A percentile compares a stretch with the other conserved stretches of the same genome.
phyloP scores from a whole-genome alignment of 78 protist genomes.

The Dictyostelium capitatum region DNA sequence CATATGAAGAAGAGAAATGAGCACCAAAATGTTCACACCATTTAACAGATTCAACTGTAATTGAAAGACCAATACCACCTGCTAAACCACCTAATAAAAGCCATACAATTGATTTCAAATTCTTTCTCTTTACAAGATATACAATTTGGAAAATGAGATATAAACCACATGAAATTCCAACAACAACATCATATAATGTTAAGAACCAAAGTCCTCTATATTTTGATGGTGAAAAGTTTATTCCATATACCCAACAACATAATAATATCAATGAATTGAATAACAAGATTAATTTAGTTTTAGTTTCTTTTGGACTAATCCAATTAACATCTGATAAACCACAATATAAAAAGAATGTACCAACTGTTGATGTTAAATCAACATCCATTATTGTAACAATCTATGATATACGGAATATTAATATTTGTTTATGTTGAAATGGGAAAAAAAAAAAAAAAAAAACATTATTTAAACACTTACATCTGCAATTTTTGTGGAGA shows the following conservation, averaged over 20 bases:
- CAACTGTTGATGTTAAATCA: conserved; percentile 27
- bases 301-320: conserved; percentile 6
- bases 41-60: neutral
- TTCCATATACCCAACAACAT: neutral
- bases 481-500: neutral
- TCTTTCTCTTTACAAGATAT: neutral
- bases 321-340: conserved; percentile 11
- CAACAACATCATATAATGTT: conserved; percentile 4
- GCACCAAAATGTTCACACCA: conserved; percentile 29
- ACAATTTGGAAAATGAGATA: conserved; percentile 6
- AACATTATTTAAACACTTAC: neutral
- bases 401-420: neutral
- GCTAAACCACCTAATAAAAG: neutral
- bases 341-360: conserved; percentile 21
- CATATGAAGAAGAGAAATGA: neutral
- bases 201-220: neutral
- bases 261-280: neutral
- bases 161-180: neutral
- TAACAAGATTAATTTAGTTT: neutral
- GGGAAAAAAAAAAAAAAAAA: neutral
- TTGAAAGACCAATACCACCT: conserved; percentile 18
- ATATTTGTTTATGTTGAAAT: neutral
- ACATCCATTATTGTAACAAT: conserved; percentile 16
- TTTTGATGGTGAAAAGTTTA: neutral
- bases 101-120: neutral